Evolutionary conservation across 345 rosid genomes (phyloP).

Genomic region (Turritis glabra): DNA sequence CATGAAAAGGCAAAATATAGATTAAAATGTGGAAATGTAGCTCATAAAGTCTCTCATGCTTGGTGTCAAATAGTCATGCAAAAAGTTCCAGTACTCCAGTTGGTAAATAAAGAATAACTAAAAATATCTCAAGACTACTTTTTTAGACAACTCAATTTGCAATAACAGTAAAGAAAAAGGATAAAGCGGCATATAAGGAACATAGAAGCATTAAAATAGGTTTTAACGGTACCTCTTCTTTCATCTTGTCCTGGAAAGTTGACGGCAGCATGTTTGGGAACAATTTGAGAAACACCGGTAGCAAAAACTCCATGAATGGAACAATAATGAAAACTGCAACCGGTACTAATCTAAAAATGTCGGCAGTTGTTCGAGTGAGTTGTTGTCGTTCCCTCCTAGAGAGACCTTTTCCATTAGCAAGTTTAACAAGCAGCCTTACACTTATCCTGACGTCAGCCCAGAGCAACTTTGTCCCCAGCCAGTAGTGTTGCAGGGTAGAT

Average conservation of each 20-base stretch:
- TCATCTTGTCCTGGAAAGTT: conserved; percentile 98
- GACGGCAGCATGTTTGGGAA: conserved; percentile 99
- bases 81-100: neutral
- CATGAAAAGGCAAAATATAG: neutral
- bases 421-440: conserved; percentile 81
- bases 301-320: conserved; percentile 97
- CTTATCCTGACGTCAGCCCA: conserved; percentile 94
- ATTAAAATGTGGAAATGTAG: neutral
- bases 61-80: conserved; percentile 16
- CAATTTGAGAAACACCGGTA: conserved; percentile 81
- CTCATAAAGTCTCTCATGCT: neutral
- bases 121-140: neutral
- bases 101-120: neutral
- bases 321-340: conserved; percentile 87
- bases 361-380: conserved; percentile 80
- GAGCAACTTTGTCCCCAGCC: conserved; percentile 88
- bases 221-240: conserved; percentile 71
- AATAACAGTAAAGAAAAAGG: neutral
- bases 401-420: conserved; percentile 86
- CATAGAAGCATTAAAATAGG: neutral
- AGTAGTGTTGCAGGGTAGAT: conserved; percentile 88
- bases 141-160: neutral
- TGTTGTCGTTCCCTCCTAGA: conserved; percentile 90
- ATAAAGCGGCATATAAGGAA: neutral
- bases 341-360: conserved; percentile 83